Base-by-base conservation (phyloP, 2,329 filamentous ascomycete species). In the Epichloe typhina region DNA sequence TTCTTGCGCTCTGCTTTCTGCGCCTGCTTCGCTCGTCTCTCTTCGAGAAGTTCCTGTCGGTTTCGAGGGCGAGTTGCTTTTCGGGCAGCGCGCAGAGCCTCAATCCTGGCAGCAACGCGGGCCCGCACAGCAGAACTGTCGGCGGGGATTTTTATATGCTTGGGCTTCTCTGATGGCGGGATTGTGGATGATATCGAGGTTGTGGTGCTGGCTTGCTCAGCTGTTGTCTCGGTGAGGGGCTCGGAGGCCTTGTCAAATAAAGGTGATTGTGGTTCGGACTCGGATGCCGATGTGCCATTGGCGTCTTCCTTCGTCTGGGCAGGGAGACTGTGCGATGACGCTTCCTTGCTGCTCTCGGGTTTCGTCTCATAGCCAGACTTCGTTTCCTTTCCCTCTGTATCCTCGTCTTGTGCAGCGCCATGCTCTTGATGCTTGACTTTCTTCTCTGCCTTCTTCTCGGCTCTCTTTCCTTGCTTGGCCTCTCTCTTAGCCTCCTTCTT, bases 1-100 rank as follows among this genome's bases (percentile, higher is more conserved):
- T 95, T 93, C 72, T 95, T 97, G 61, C 91, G 85, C 21, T 82
- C 83, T 65, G 90, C 91, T 55, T 88, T 82, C 65, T 89, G 82
- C 53, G 88, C 84, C 64, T 95, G 86, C 70, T 95, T 96, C 63
- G 83, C 82, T 55, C 93, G 81, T 41, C 93, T 81, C 43, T 87
- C 80, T 67, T 97, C 93, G 59, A 98, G 88, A 12, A 98, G 77
- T 64, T 97, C 90, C 68, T 95, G 86, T 54, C 93, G 81, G 54
- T 88, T 95, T 56, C 86, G 82, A 52, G 83, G 76, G 5, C 86
- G 88, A 59, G 94, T 88, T 5, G 91, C 90, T 66, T 95, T 95
- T 53, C 93, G 83, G 26, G 83, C 82, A 9, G 87, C 86, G 53
- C 91, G 86, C 47, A 97, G 80, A 44, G 84, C 84, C 58, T 93